Base-by-base conservation (phyloP, 2,329 filamentous ascomycete genomes). In the Claviceps africana region DNA sequence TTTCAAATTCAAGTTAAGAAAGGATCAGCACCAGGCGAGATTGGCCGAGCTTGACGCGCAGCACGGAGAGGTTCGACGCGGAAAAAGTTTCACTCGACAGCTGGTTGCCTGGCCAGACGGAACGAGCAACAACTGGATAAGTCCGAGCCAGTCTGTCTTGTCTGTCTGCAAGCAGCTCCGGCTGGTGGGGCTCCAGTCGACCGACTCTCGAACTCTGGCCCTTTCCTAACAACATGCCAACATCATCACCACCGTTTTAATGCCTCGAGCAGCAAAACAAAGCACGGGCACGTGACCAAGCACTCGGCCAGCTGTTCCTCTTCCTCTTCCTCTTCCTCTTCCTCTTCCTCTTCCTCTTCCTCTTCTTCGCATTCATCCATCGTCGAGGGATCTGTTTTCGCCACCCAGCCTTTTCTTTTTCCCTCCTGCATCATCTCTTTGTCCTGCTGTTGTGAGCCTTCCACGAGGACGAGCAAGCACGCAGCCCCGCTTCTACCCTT, bases 81-180 rank as follows among this genome's bases (percentile, higher is more conserved):
- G 25, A 5, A 25, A 25, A 25, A 25, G 25, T 25, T 15, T 40
- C 37, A 48, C 47, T 35, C 51, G 45, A 44, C 19, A 28, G 25
- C 51, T 46, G 39, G 49, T 51, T 53, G 54, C 47, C 53, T 45
- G 54, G 45, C 42, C 51, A 51, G 51, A 43, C 51, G 45, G 44
- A 51, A 45, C 51, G 51, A 45, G 42, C 47, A 48, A 53, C 51
- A n/a, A n/a, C 51, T 47, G 35, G 35, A 37, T 37, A 40, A 51
- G 48, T 35, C 51, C 51, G 45, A 45, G 19, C 21, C 35, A 33
- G 40, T n/a, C n/a, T n/a, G n/a, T n/a, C n/a, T n/a, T n/a, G n/a
- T n/a, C n/a, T n/a, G n/a, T n/a, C n/a, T n/a, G n/a, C n/a, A n/a
- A n/a, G n/a, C n/a, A 53, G 33, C 22, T 42, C 50, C 44, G 48